Percentiles rank a stretch among this genome's conserved stretches.
These are phyloP conservation scores for Cladosporium colombiae DNA, from an alignment of 2,329 filamentous ascomycete species.

Conservation along the genomic window DNA sequence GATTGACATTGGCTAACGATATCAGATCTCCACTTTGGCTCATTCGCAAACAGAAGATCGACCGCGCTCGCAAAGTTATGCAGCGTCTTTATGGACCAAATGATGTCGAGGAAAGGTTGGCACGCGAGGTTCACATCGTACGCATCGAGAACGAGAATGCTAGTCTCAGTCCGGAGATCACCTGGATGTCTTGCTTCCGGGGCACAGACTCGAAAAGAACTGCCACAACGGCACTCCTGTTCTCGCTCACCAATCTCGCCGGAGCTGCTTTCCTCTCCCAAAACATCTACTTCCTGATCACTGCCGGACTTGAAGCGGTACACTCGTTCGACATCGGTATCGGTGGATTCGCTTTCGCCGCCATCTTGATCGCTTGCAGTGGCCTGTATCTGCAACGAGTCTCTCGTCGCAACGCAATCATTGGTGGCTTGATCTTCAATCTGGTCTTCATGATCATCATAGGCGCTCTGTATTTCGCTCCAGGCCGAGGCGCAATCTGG, in stretches of 20 bases:
- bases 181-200: conserved; percentile 1
- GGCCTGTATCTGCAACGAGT: background rate
- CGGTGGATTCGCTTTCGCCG: background rate
- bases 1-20: background rate
- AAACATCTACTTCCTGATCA: conserved; percentile 1
- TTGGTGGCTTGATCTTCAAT: background rate
- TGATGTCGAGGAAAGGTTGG: background rate
- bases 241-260: background rate
- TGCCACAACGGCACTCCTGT: background rate
- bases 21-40: conserved; percentile 1
- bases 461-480: background rate
- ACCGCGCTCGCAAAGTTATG: background rate
- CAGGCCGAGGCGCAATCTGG: background rate
- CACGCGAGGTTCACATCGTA: background rate
- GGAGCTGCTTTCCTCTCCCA: conserved; percentile 1
- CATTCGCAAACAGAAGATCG: background rate
- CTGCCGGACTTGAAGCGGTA: background rate
- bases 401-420: background rate
- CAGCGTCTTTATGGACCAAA: conserved; percentile 1
- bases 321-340: conserved; percentile 1
- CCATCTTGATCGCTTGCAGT: background rate
- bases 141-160: background rate
- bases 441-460: background rate
- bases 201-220: background rate
- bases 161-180: background rate